phyloP scores from a whole-genome alignment of 129 eudicot genomes.

The Escallonia rubra region DNA sequence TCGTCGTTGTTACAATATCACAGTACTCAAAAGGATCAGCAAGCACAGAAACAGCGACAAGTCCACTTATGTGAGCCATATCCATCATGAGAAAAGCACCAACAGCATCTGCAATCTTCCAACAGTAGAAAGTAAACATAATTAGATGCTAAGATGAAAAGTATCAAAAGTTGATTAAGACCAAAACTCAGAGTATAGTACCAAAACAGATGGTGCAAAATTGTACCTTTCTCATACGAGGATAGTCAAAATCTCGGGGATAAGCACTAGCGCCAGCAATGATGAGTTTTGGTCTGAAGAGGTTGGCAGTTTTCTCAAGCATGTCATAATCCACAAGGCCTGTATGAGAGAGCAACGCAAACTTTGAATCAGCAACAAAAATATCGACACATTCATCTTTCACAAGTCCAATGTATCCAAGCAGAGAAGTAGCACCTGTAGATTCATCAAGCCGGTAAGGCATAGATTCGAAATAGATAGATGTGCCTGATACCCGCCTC shows the following conservation, averaged over 20 bases:
- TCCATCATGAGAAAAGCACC: slow-evolving; percentile 99
- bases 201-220: background rate
- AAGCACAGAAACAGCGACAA: slow-evolving; percentile 92
- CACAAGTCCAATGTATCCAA: background rate
- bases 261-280: slow-evolving; percentile 99
- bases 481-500: slow-evolving; percentile 89
- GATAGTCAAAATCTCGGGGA: slow-evolving; percentile 95
- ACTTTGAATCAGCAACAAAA: background rate
- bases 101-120: slow-evolving; percentile 83
- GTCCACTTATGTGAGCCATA: slow-evolving; percentile 99
- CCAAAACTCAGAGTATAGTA: background rate
- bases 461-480: slow-evolving; percentile 89
- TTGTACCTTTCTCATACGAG: slow-evolving; percentile 90
- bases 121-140: slow-evolving; percentile 1
- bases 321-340: slow-evolving; percentile 94
- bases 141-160: slow-evolving; percentile 11
- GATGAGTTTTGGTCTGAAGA: slow-evolving; percentile 91
- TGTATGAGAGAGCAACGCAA: slow-evolving; percentile 8
- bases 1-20: slow-evolving; percentile 94
- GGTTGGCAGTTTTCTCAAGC: slow-evolving; percentile 91
- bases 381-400: background rate
- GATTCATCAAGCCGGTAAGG: slow-evolving; percentile 91
- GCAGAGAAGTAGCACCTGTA: slow-evolving; percentile 43
- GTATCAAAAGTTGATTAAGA: background rate
- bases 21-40: slow-evolving; percentile 91